Percentiles rank a stretch among this genome's conserved stretches.
phyloP scores from a whole-genome alignment of 768 basidiomycete species.

The Albatrellus ellisii region DNA sequence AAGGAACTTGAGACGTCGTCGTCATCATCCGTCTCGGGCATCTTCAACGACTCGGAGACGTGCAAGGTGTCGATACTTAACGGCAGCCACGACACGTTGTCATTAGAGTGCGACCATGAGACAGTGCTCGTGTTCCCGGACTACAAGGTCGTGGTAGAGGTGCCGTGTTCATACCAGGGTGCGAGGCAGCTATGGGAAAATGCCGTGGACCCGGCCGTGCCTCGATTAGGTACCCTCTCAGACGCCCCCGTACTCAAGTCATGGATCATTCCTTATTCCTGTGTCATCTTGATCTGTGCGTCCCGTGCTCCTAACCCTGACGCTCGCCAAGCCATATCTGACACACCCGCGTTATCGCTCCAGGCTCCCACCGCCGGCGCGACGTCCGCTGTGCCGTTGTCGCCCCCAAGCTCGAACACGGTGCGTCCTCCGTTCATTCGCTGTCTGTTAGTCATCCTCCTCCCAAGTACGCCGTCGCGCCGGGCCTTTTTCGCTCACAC shows the following conservation, averaged over 20 bases:
- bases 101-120: constrained; percentile 48
- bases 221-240: constrained; percentile 30
- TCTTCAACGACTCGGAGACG: constrained; percentile 45
- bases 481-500: constrained; percentile 9
- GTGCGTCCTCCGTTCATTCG: constrained; percentile 36
- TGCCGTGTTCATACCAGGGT: constrained; percentile 47
- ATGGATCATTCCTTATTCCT: constrained; percentile 82
- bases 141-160: constrained; percentile 69
- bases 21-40: constrained; percentile 28
- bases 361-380: constrained; percentile 87
- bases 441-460: too few relatives aligned
- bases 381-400: constrained; percentile 88
- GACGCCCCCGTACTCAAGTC: constrained; percentile 41
- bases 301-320: constrained; percentile 7
- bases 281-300: constrained; percentile 82
- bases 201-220: constrained; percentile 46
- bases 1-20: neutral
- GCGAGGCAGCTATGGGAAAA: constrained; percentile 58
- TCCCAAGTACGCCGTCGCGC: too few relatives aligned
- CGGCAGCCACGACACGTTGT: constrained; percentile 66
- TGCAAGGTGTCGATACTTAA: constrained; percentile 63
- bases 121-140: constrained; percentile 89
- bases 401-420: constrained; percentile 70
- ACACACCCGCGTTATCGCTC: neutral
- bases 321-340: neutral